These are phyloP conservation scores for Climacium dendroides DNA, from an alignment of 225 moss, liverwort and hornwort genomes.

Conservation along the genomic window DNA sequence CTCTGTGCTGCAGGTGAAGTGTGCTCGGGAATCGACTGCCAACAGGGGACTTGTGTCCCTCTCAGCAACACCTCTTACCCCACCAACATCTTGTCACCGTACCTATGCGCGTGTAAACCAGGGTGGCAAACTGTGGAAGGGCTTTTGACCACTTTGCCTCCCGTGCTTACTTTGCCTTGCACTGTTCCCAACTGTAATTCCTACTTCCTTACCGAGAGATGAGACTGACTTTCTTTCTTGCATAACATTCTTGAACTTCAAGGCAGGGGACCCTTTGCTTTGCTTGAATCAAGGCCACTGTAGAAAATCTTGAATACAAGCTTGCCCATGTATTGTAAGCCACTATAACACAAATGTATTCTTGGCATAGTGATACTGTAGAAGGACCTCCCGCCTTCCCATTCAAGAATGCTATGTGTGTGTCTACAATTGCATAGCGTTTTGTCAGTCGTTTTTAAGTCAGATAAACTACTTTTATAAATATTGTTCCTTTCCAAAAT, in stretches of 20 bases:
- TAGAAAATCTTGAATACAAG: neutral
- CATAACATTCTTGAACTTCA: neutral
- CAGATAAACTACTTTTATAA: no score
- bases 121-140: slow-evolving; percentile 44
- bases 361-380: neutral
- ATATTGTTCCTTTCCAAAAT: neutral
- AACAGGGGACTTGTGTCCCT: slow-evolving; percentile 35
- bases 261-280: neutral
- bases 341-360: neutral
- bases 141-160: slow-evolving; percentile 16
- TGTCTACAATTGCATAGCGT: neutral
- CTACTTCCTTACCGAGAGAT: neutral
- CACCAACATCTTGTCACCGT: slow-evolving; percentile 55
- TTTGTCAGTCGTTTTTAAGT: neutral
- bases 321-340: neutral
- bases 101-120: slow-evolving; percentile 26
- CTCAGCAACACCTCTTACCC: slow-evolving; percentile 40
- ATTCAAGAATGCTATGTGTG: neutral
- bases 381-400: neutral
- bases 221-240: neutral
- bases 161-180: slow-evolving; percentile 37
- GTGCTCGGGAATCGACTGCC: slow-evolving; percentile 36
- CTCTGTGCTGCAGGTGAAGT: slow-evolving; percentile 3
- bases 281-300: neutral
- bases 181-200: slow-evolving; percentile 44